These are phyloP conservation scores for Aureobasidium subglaciale DNA, from an alignment of 2,329 filamentous ascomycete genomes.

Conservation along the genomic window DNA sequence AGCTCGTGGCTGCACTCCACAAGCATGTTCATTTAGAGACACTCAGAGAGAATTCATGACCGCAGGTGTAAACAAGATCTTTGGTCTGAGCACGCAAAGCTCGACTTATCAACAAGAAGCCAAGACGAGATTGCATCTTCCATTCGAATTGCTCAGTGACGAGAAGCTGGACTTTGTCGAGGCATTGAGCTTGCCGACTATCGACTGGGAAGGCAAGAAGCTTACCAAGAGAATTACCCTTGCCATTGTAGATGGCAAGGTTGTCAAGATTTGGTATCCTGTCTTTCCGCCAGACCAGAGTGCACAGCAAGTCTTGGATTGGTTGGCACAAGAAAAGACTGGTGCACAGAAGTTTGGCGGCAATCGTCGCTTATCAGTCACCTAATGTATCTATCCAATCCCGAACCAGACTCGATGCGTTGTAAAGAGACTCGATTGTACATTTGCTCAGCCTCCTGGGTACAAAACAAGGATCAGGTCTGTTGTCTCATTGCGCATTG, in stretches of 20 bases:
- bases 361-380: background rate
- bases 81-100: constrained; percentile 35
- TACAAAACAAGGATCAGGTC: no score
- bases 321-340: constrained; percentile 15
- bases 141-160: constrained; percentile 37
- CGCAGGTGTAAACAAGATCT: constrained; percentile 30
- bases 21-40: constrained; percentile 39
- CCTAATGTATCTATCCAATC: background rate
- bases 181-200: constrained; percentile 32
- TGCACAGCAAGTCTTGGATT: constrained; percentile 33
- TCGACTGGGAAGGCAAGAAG: constrained; percentile 33
- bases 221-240: constrained; percentile 35
- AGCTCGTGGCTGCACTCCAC: constrained; percentile 38
- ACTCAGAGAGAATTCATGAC: constrained; percentile 24
- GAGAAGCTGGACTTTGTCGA: constrained; percentile 30
- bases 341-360: background rate
- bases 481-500: no score
- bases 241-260: constrained; percentile 33
- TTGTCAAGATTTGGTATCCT: constrained; percentile 38
- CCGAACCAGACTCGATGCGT: no score
- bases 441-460: background rate
- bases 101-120: constrained; percentile 35
- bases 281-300: constrained; percentile 37
- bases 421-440: no score
- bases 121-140: constrained; percentile 32